Conservation (phyloP, 1,139 yeast species). For the Dujonia santamariae region DNA sequence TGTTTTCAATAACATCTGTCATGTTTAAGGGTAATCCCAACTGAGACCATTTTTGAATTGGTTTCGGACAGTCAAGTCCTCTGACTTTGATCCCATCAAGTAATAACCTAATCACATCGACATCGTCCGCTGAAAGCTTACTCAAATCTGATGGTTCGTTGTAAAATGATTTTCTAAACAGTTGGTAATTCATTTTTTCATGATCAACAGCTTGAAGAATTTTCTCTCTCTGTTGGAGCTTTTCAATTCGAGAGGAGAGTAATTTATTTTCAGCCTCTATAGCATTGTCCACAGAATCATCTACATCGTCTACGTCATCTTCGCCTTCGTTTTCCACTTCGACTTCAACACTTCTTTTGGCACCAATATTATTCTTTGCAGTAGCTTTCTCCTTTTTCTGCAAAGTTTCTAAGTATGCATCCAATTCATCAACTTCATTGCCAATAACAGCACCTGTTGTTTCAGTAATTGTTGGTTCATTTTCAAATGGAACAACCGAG, state of each 20-base stretch:
- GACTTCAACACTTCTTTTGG: neutral
- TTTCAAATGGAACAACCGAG: conserved; percentile 9
- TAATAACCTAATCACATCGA: conserved; percentile 49
- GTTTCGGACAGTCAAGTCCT: conserved; percentile 61
- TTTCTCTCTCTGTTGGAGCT: conserved; percentile 35
- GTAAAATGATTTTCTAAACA: conserved; percentile 65
- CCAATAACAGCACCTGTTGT: neutral
- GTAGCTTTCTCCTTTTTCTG: neutral
- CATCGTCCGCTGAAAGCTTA: conserved; percentile 47
- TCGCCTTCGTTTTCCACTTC: conserved; percentile 16
- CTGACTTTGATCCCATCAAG: conserved; percentile 63
- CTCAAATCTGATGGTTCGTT: conserved; percentile 57
- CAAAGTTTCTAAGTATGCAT: conserved; percentile 14
- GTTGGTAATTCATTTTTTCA: conserved; percentile 42
- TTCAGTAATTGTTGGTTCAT: neutral
- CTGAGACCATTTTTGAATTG: conserved; percentile 77
- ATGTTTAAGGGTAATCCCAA: conserved; percentile 68
- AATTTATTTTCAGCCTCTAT: conserved; percentile 16
- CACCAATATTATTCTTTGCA: neutral
- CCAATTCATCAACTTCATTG: conserved; percentile 21
- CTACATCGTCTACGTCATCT: conserved; percentile 3
- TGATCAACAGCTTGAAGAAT: conserved; percentile 41
- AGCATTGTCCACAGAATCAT: conserved; percentile 15
- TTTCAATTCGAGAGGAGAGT: conserved; percentile 25
- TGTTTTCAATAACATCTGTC: conserved; percentile 47